phyloP scores from a whole-genome alignment of 495 filamentous ascomycete genomes.

The Polyplosphaeria fusca region DNA sequence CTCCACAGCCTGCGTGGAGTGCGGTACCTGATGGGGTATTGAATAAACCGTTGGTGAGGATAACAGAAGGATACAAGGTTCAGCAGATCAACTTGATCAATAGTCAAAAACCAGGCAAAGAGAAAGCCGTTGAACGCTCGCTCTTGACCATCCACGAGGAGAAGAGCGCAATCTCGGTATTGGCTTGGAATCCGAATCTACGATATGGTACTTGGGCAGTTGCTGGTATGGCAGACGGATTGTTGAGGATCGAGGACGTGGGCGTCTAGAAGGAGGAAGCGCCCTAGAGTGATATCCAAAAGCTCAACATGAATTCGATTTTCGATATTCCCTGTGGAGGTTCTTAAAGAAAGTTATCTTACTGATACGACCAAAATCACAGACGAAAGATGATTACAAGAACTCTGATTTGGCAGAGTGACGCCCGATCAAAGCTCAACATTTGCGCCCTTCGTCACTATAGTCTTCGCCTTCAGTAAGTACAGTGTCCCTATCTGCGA shows the following conservation, averaged over 20 bases:
- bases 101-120: not conserved
- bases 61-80: slow-evolving; percentile 58
- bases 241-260: slow-evolving; percentile 68
- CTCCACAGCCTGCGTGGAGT: not conserved
- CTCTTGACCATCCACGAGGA: slow-evolving; percentile 58
- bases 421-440: too few relatives aligned
- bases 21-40: slow-evolving; percentile 2
- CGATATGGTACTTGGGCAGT: slow-evolving; percentile 62
- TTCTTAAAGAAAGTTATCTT: too few relatives aligned
- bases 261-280: too few relatives aligned
- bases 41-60: slow-evolving; percentile 45
- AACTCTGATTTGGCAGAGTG: too few relatives aligned
- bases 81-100: slow-evolving; percentile 36
- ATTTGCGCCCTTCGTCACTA: too few relatives aligned
- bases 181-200: slow-evolving; percentile 68
- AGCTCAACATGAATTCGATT: too few relatives aligned
- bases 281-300: too few relatives aligned
- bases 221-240: slow-evolving; percentile 59
- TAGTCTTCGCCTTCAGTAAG: too few relatives aligned
- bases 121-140: slow-evolving; percentile 27
- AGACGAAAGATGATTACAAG: too few relatives aligned
- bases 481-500: too few relatives aligned
- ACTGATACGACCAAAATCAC: too few relatives aligned
- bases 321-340: too few relatives aligned
- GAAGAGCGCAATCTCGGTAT: slow-evolving; percentile 51